Conservation (phyloP, 228 moss, liverwort and hornwort genomes). For the Sphagnum fallax region DNA sequence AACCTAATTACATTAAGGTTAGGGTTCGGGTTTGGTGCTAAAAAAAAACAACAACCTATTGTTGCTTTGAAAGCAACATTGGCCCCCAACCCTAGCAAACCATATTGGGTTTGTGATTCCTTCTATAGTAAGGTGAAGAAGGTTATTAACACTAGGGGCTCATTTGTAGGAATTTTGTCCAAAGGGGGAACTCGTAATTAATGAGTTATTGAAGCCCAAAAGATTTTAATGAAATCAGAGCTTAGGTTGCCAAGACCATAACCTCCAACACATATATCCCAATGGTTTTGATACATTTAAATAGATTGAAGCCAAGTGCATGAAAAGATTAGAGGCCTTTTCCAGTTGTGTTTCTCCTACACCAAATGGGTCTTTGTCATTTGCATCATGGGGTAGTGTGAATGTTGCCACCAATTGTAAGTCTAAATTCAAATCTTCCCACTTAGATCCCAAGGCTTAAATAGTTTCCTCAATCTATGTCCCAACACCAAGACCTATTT, state of each 20-base stretch:
- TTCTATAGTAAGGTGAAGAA: constrained; percentile 80
- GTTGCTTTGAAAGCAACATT: constrained; percentile 63
- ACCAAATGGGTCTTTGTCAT: constrained; percentile 35
- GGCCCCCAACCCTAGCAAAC: constrained; percentile 77
- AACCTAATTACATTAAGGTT: no score
- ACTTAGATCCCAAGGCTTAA: constrained; percentile 26
- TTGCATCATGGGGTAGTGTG: constrained; percentile 59
- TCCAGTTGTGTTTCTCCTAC: constrained; percentile 85
- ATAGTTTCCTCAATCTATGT: constrained; percentile 32
- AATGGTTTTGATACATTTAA: constrained; percentile 60
- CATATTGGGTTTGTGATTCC: constrained; percentile 87
- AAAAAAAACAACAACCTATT: no score
- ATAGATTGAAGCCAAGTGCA: constrained; percentile 43
- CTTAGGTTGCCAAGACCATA: constrained; percentile 48
- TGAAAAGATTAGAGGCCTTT: constrained; percentile 61
- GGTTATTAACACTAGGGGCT: constrained; percentile 52
- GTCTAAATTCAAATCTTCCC: constrained; percentile 35
- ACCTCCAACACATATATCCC: constrained; percentile 45
- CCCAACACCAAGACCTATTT: constrained; percentile 51
- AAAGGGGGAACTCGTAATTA: constrained; percentile 37
- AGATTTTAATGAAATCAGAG: constrained; percentile 53
- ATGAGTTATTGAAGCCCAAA: constrained; percentile 62
- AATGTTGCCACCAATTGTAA: constrained; percentile 81
- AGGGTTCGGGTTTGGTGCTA: no score
- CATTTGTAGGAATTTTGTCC: constrained; percentile 22